phyloP scores from a whole-genome alignment of 1,139 yeast species.

The Candida tetrigidarum region DNA sequence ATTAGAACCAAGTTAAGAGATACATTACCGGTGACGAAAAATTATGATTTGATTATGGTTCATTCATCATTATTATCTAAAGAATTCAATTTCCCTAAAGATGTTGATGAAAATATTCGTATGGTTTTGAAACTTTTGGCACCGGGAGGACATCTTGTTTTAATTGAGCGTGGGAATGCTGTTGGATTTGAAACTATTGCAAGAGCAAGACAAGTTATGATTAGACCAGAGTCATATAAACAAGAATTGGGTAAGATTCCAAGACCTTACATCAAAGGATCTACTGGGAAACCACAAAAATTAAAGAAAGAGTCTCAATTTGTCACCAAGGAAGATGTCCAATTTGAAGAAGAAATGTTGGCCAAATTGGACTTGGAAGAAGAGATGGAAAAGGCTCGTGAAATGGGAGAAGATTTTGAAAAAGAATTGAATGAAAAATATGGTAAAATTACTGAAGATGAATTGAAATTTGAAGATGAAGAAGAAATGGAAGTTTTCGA shows the following conservation, averaged over 20 bases:
- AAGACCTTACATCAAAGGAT: slow-evolving; percentile 67
- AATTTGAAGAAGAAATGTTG: slow-evolving; percentile 35
- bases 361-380: slow-evolving; percentile 29
- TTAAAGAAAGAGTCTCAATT: slow-evolving; percentile 38
- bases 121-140: slow-evolving; percentile 61
- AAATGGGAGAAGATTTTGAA: slow-evolving; percentile 16
- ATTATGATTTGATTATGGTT: slow-evolving; percentile 84
- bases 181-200: slow-evolving; percentile 88
- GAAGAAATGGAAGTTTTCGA: slow-evolving; percentile 42
- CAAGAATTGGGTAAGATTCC: slow-evolving; percentile 68
- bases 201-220: slow-evolving; percentile 85
- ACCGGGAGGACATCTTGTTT: slow-evolving; percentile 78
- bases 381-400: slow-evolving; percentile 14
- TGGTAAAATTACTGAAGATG: slow-evolving; percentile 48
- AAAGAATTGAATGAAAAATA: slow-evolving; percentile 27
- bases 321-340: slow-evolving; percentile 37
- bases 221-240: slow-evolving; percentile 75
- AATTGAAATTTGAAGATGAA: slow-evolving; percentile 54
- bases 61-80: slow-evolving; percentile 76
- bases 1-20: slow-evolving; percentile 58
- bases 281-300: slow-evolving; percentile 43
- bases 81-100: slow-evolving; percentile 64
- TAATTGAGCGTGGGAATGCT: slow-evolving; percentile 90
- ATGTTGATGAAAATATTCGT: slow-evolving; percentile 73
- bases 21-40: slow-evolving; percentile 48